Conservation (phyloP, 2,329 filamentous ascomycete genomes). For the Fusarium piperis region DNA sequence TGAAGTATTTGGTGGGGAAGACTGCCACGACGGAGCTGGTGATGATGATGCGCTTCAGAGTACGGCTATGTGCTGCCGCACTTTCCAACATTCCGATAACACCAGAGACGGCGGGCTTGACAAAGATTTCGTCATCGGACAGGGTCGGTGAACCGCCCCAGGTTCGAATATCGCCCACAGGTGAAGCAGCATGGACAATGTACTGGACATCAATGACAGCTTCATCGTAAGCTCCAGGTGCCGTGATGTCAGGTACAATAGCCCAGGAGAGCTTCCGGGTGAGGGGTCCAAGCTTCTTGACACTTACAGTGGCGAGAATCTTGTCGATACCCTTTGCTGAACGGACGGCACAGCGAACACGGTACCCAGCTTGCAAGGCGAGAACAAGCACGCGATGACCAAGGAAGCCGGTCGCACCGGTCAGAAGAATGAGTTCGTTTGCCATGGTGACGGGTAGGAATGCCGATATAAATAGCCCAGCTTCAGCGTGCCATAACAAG, state of each 20-base stretch:
- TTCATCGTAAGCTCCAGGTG: background rate
- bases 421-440: slow-evolving; percentile 2
- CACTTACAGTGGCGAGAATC: background rate
- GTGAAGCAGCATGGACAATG: background rate
- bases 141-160: background rate
- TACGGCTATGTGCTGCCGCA: background rate
- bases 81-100: slow-evolving; percentile 3
- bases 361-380: slow-evolving; percentile 5
- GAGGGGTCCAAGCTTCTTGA: background rate
- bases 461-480: background rate
- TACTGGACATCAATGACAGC: background rate
- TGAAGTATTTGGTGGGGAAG: background rate
- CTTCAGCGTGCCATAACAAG: too few relatives aligned
- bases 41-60: background rate
- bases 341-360: slow-evolving; percentile 23
- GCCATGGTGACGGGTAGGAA: background rate
- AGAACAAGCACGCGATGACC: background rate
- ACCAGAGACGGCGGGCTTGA: background rate
- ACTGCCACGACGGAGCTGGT: slow-evolving; percentile 6
- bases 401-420: slow-evolving; percentile 9
- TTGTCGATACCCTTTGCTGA: slow-evolving; percentile 1
- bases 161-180: background rate
- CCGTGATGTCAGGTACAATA: background rate
- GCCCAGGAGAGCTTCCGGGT: background rate
- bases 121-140: background rate